Base-by-base conservation (phyloP, 2,329 filamentous ascomycete species). In the Fusarium sp. region DNA sequence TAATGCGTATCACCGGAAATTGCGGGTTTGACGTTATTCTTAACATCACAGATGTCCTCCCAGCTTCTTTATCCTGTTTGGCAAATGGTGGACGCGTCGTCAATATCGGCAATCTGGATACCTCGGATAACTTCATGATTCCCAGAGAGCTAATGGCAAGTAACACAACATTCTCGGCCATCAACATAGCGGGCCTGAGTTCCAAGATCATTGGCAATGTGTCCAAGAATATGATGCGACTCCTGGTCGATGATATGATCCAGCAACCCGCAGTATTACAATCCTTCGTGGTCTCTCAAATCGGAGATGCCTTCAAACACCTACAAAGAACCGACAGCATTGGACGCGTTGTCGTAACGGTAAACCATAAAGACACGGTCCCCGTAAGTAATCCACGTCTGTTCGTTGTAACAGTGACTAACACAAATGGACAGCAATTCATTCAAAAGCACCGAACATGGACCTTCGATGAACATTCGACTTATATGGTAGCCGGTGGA, bases 401-500 rank as follows among this genome's bases (percentile, higher is more conserved):
- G 2, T 13, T 4, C 6, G 0, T 4, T 8, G 10, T 13, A 7
- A 5, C 14, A 11, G 3, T n/a, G 1, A 14, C n/a, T 46, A 8
- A 37, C 5, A 29, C 11, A 6, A 3, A 29, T 0, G 7, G 1
- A n/a, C 6, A 56, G 53, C 36, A 56, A 51, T 56, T 35, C n/a
- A 6, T 51, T n/a, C 36, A 51, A 1, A n/a, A 41, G 1, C 13
- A 1, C 0, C 25, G 39, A 0, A 5, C 5, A 23, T 53, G 47
- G 47, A n/a, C 0, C 1, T 49, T 57, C 3, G 31, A 49, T 11
- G 27, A 5, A 2, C 8, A 27, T 8, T 58, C 42, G 9, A 61
- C 59, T 0, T 75, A 73, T 5, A 10, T 74, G 1, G 43, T 75
- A 7, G 58, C 67, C 4, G 70, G 72, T 5, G 72, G 72, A 4